Base-by-base conservation (phyloP, 192 early-diverging fungal species). In the Coemansia sp. region DNA sequence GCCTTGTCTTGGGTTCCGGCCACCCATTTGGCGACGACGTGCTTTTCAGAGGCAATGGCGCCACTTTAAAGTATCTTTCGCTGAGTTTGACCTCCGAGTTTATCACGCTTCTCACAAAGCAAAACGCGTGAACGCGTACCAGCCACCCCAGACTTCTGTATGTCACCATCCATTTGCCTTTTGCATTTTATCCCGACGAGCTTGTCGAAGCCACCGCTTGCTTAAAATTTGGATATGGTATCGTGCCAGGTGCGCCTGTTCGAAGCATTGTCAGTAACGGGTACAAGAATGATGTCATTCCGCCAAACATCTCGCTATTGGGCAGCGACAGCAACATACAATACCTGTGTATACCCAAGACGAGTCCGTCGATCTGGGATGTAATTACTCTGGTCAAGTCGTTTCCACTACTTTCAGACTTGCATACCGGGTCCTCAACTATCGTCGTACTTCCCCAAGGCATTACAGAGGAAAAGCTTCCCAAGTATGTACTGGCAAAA, bases 21-120 rank as follows among this genome's bases (percentile, higher is more conserved):
- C 41, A 62, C 20, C 60, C 60, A 41, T 62, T 62, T 41, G 60
- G 34, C 34, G 36, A 62, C 34, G 60, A 62, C 60, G 38, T 41
- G 38, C 7, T 41, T 12, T 62, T 62, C 9, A 18, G 60, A 15
- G 60, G 60, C 60, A 62, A 62, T 5, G 34, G n/a, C 11, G 4
- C 36, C 15, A 62, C n/a, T 9, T 22, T 62, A 11, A 38, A 41
- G 60, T 41, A 22, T 11, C n/a, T 62, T 4, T 3, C 7, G 12
- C 38, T 41, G 36, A 11, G 6, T 9, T 38, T 38, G 36, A 38
- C 16, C 12, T 2, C n/a, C 5, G 11, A 62, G 15, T 2, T 22
- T 9, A 16, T 22, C 5, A 36, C 5, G 34, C 11, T 40, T 20
- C 60, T 41, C 20, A 24, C 8, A 16, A 5, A 2, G 11, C 9